These are phyloP conservation scores for Pseudoscleropodium purum DNA, from an alignment of 225 moss, liverwort and hornwort species.

Conservation along the genomic window DNA sequence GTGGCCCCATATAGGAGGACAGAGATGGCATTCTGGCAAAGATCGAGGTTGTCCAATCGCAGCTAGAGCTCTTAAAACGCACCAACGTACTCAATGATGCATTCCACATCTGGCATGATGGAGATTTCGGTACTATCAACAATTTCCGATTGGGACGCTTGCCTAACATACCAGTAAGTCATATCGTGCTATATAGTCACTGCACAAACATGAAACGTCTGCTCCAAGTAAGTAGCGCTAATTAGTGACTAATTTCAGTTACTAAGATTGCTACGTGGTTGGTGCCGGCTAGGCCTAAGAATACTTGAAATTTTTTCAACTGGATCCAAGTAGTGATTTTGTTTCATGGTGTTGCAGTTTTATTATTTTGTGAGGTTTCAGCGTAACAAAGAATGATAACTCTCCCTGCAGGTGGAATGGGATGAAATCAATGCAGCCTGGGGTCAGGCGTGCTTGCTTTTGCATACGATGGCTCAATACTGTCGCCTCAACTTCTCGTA, in stretches of 20 bases:
- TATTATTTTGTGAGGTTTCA: neutral
- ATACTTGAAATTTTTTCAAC: neutral
- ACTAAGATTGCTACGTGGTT: neutral
- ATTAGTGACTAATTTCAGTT: neutral
- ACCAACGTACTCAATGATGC: constrained; percentile 99
- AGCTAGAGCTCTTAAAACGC: constrained; percentile 89
- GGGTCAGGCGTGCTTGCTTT: constrained; percentile 96
- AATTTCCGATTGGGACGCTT: constrained; percentile 94
- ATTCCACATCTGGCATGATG: constrained; percentile 99
- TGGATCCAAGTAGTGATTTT: neutral
- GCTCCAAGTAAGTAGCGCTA: neutral
- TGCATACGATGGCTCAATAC: constrained; percentile 96
- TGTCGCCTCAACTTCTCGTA: constrained; percentile 92
- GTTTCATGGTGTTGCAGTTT: neutral
- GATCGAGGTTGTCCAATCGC: constrained; percentile 90
- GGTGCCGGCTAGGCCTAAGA: neutral
- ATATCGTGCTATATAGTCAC: neutral
- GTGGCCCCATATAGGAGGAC: constrained; percentile 47
- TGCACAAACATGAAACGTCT: neutral
- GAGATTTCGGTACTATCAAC: constrained; percentile 98
- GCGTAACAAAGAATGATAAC: neutral
- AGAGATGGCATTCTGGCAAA: constrained; percentile 89
- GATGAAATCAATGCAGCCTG: constrained; percentile 99
- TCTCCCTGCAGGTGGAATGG: constrained; percentile 81
- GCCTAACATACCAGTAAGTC: constrained; percentile 74